Evolutionary conservation across 1,284 basidiomycete genomes (phyloP), one percentile per base, ranked within the genome.

Genomic region (Waitea zeae): DNA sequence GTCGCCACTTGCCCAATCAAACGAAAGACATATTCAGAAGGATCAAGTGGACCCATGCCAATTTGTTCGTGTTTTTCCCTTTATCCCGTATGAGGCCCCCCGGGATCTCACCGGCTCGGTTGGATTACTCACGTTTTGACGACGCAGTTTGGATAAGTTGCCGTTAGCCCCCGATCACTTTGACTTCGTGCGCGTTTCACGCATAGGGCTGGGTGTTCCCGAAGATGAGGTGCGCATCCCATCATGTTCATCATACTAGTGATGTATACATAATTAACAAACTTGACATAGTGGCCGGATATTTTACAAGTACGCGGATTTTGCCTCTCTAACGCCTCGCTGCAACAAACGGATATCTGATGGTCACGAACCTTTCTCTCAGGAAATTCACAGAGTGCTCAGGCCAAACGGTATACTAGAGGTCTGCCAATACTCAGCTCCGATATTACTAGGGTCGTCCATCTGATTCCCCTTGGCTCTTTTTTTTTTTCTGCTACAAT

Each of bases 361-460:
- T 20, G 5, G n/a, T n/a, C n/a, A n/a, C n/a, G n/a, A n/a, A n/a
- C 44, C 67, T 12, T 22, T n/a, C 24, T 38, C 17, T 40, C 43
- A 82, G 78, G 77, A 80, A 52, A 57, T 74, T 31, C 56, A 60
- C 18, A 69, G 78, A 17, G 62, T 81, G 3, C 57, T 81, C 49
- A 64, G 64, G 42, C 61, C 64, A 5, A 61, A 67, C 14, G 77
- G 63, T 27, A 51, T 67, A 18, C 47, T 82, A n/a, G 78, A 81
- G 64, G 76, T 77, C 38, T 20, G 38, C 36, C 17, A 4, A 29
- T 36, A n/a, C 24, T 26, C 24, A n/a, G n/a, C n/a, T n/a, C 24
- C 24, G 7, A 7, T 26, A 7, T 22, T 22, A 20, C 32, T 20
- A 30, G 20, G 30, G 29, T 31, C 19, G 6, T 31, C 26, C 7